Evolutionary conservation across 345 rosid genomes (phyloP), one percentile per base, ranked within the genome.

Genomic region (Boechera retrofracta): DNA sequence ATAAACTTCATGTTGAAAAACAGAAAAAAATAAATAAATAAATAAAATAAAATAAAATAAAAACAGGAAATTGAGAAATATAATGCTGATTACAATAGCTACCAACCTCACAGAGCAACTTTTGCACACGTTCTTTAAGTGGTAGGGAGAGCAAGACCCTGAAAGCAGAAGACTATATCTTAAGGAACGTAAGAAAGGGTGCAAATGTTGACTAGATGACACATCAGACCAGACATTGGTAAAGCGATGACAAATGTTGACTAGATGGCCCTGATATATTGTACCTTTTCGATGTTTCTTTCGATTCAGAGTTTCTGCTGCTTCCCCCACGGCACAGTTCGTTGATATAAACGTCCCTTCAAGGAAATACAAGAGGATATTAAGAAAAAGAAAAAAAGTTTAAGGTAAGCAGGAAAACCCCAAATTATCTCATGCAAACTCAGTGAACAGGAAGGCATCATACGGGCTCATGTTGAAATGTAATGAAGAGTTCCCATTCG

Each of bases 391-490:
- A n/a, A 59, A 32, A 59, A 59, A 10, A n/a, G 10, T 32, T 41
- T 21, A 28, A 26, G 16, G 35, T 67, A 47, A 33, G 64, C 53
- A 77, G 53, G 69, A 59, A 21, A 9, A 7, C 36, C 10, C 21
- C 32, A 62, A 29, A 73, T 45, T 28, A 36, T 31, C 26, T 49
- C 36, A 49, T 10, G 48, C 8, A 6, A 69, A 60, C 61, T 28
- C 62, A 52, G 60, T 6, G 71, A 73, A 45, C 71, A 44, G 51
- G 41, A 68, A 54, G 54, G 47, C 7, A 75, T 15, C 88, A 42
- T 84, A 89, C 97, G 86, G 88, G 67, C 57, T 89, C 96, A 95
- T 85, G 39, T 87, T 69, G 81, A 95, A 95, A 39, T 82, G 85
- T 64, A 95, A 73, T 29, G 85, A 74, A 65, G 89, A 84, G 64